Evolutionary conservation across 768 basidiomycete genomes (phyloP).

Genomic region (Auriscalpium microsporum): DNA sequence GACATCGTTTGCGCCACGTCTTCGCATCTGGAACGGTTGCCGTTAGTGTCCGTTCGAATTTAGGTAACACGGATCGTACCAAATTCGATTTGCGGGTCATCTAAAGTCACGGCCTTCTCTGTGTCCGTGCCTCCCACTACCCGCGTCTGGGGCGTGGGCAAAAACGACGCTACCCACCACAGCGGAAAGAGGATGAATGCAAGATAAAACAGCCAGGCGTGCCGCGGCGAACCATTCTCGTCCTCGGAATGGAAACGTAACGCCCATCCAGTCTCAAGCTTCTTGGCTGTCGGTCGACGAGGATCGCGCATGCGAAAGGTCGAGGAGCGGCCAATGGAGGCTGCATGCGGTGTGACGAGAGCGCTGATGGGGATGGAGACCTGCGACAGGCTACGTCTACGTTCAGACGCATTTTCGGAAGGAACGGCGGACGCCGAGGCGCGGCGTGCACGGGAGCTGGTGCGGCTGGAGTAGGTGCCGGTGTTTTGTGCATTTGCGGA

Average conservation of each 20-base stretch:
- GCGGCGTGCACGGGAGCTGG: neutral
- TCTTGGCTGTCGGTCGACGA: constrained; percentile 46
- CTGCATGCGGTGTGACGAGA: constrained; percentile 69
- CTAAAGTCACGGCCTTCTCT: constrained; percentile 66
- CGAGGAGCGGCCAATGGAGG: constrained; percentile 51
- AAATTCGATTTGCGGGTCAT: constrained; percentile 73
- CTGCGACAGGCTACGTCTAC: constrained; percentile 48
- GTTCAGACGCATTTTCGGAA: neutral
- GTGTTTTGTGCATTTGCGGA: neutral
- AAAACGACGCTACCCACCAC: constrained; percentile 54
- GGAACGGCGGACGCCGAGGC: no score
- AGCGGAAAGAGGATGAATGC: constrained; percentile 57
- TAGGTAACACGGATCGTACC: constrained; percentile 35
- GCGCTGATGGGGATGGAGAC: constrained; percentile 76
- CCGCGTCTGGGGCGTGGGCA: constrained; percentile 56
- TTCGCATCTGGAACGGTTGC: constrained; percentile 46
- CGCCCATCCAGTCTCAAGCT: constrained; percentile 54
- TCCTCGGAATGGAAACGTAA: constrained; percentile 50
- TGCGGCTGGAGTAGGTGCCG: neutral
- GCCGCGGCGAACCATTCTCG: constrained; percentile 41
- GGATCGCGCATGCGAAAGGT: constrained; percentile 80
- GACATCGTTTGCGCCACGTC: constrained; percentile 69
- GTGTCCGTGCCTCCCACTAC: constrained; percentile 37
- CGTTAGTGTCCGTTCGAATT: neutral
- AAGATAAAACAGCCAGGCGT: constrained; percentile 73